Percentiles rank a stretch among this genome's conserved stretches.
Evolutionary conservation across 139 green algal genomes (phyloP).

Genomic region (Desmodesmus armatus): DNA sequence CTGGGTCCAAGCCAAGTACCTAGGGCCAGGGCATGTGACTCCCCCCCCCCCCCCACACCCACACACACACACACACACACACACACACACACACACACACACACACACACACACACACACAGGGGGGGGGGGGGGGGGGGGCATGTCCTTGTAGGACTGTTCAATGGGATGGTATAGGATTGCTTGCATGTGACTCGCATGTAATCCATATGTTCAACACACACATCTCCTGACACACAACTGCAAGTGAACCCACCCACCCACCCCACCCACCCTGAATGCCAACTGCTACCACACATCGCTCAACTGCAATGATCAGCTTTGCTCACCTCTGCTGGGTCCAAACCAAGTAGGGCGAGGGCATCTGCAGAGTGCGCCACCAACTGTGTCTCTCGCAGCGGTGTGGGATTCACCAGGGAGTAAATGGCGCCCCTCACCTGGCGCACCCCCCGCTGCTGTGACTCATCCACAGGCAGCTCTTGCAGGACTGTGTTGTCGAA

Average conservation of each 20-base stretch:
- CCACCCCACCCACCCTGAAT: too few relatives aligned
- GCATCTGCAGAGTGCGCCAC: conserved; percentile 56
- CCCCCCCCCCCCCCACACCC: too few relatives aligned
- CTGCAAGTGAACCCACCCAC: too few relatives aligned
- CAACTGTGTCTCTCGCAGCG: conserved; percentile 55
- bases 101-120: too few relatives aligned
- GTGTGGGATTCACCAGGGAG: conserved; percentile 41
- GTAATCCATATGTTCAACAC: neutral
- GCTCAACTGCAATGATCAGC: neutral
- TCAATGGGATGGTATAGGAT: too few relatives aligned
- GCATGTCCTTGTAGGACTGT: too few relatives aligned
- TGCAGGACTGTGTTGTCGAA: conserved; percentile 57
- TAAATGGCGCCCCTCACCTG: neutral
- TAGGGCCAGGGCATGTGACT: too few relatives aligned
- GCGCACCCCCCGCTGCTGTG: neutral
- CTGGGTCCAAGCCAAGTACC: too few relatives aligned
- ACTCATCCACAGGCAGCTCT: conserved; percentile 44
- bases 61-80: too few relatives aligned
- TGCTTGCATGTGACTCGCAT: too few relatives aligned
- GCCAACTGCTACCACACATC: neutral
- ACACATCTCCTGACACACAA: neutral
- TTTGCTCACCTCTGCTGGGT: conserved; percentile 56
- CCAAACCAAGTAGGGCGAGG: conserved; percentile 65
- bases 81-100: too few relatives aligned
- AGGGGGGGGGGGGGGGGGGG: too few relatives aligned